A percentile compares a stretch with the other conserved stretches of the same genome.
Conservation (phyloP, 306 rosid genomes). For the Trichosanthes cucumerina region DNA sequence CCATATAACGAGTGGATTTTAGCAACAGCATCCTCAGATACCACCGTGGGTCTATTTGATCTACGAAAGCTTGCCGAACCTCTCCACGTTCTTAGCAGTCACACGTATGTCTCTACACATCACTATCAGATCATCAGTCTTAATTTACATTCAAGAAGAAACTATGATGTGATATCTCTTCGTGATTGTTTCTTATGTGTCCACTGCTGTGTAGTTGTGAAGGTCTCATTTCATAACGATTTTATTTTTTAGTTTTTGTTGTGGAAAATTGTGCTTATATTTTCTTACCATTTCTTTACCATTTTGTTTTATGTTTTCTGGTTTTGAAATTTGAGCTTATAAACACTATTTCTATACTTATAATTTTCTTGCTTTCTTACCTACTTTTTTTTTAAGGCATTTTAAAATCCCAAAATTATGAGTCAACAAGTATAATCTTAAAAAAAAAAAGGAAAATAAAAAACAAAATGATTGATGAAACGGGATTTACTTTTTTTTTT, state of each 20-base stretch:
- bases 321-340: too few species aligned
- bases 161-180: neutral
- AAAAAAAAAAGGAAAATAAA: too few species aligned
- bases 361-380: too few species aligned
- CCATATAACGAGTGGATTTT: slow-evolving; percentile 75
- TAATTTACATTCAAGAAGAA: neutral
- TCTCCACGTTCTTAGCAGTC: slow-evolving; percentile 65
- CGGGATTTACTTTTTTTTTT: too few species aligned
- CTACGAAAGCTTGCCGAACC: slow-evolving; percentile 57
- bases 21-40: slow-evolving; percentile 95
- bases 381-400: too few species aligned
- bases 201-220: neutral
- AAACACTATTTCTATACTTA: too few species aligned
- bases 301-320: too few species aligned
- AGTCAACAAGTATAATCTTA: too few species aligned
- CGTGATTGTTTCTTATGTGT: neutral
- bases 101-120: slow-evolving; percentile 40
- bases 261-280: neutral
- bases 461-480: too few species aligned
- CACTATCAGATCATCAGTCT: neutral
- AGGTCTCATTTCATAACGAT: neutral
- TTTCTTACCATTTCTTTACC: neutral
- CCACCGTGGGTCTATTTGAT: slow-evolving; percentile 68
- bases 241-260: too few species aligned
- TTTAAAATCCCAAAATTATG: too few species aligned